Evolutionary conservation across 306 rosid species (phyloP).

Genomic region (Vigna reflexopilosa): DNA sequence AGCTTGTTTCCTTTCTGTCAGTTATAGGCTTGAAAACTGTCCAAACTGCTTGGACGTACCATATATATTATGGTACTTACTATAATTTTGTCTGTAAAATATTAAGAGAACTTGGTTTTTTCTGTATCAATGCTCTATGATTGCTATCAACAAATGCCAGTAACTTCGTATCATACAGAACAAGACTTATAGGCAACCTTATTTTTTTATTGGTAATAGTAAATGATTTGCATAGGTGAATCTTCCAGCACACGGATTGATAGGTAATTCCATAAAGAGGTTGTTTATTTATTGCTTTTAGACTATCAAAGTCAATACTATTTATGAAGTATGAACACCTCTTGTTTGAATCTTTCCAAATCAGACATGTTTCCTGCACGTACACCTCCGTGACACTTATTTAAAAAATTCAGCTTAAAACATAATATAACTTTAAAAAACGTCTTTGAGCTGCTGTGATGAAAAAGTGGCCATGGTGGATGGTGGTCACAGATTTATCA

Average conservation of each 20-base stretch:
- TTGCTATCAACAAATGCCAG: constrained; percentile 20
- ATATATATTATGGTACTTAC: neutral
- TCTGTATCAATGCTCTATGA: neutral
- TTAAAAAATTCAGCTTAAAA: neutral
- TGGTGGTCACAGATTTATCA: neutral
- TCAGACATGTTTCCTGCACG: neutral
- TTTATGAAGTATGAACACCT: neutral
- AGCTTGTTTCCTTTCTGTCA: neutral
- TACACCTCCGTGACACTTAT: neutral
- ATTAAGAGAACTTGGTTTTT: neutral
- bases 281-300: constrained; percentile 2
- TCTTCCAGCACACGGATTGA: neutral
- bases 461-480: neutral
- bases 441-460: neutral
- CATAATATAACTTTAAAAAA: neutral
- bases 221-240: constrained; percentile 24
- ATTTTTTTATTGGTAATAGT: neutral
- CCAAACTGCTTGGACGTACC: constrained; percentile 23
- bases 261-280: neutral
- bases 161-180: neutral
- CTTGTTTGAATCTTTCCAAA: neutral
- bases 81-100: neutral
- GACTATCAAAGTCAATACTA: constrained; percentile 14
- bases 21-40: neutral
- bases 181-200: neutral